Evolutionary conservation across 2,329 filamentous ascomycete species (phyloP).

Genomic region (Chaetomiaceae sp.): DNA sequence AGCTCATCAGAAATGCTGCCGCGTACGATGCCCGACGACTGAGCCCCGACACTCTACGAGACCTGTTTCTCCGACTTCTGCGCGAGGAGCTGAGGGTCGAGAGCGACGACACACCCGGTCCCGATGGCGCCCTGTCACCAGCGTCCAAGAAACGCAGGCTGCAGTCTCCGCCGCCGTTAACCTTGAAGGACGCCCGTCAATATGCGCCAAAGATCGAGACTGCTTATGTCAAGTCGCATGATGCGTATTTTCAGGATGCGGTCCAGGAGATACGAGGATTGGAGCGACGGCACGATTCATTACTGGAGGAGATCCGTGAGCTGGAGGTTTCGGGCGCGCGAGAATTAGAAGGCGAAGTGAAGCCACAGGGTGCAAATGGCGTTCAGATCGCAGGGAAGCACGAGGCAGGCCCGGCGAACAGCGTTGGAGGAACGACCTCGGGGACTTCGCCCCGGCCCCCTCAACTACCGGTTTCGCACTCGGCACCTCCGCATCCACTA

Average conservation of each 20-base stretch:
- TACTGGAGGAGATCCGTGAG: slow-evolving; percentile 63
- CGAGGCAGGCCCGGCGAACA: slow-evolving; percentile 8
- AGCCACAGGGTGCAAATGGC: slow-evolving; percentile 7
- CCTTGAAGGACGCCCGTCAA: slow-evolving; percentile 61
- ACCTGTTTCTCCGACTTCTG: slow-evolving; percentile 72
- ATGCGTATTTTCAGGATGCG: slow-evolving; percentile 65
- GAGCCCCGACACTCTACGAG: slow-evolving; percentile 71
- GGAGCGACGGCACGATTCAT: slow-evolving; percentile 60
- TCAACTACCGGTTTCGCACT: slow-evolving; percentile 14
- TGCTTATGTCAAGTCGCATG: slow-evolving; percentile 70
- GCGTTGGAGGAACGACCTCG: slow-evolving; percentile 16
- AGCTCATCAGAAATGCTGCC: slow-evolving; percentile 64
- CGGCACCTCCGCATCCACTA: slow-evolving; percentile 22
- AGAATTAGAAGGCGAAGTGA: slow-evolving; percentile 10
- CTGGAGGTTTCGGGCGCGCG: slow-evolving; percentile 32
- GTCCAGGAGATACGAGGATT: slow-evolving; percentile 69
- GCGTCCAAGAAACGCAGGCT: slow-evolving; percentile 72
- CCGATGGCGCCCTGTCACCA: slow-evolving; percentile 47
- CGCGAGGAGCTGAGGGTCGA: slow-evolving; percentile 65
- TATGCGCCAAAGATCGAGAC: slow-evolving; percentile 65
- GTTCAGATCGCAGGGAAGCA: slow-evolving; percentile 2
- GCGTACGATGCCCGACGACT: slow-evolving; percentile 71
- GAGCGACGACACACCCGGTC: slow-evolving; percentile 36
- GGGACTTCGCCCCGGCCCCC: slow-evolving; percentile 14
- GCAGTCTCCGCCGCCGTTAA: slow-evolving; percentile 58